A percentile compares a stretch with the other conserved stretches of the same genome.
phyloP scores from a whole-genome alignment of 73 alveolate species.

The Stentor coeruleus region DNA sequence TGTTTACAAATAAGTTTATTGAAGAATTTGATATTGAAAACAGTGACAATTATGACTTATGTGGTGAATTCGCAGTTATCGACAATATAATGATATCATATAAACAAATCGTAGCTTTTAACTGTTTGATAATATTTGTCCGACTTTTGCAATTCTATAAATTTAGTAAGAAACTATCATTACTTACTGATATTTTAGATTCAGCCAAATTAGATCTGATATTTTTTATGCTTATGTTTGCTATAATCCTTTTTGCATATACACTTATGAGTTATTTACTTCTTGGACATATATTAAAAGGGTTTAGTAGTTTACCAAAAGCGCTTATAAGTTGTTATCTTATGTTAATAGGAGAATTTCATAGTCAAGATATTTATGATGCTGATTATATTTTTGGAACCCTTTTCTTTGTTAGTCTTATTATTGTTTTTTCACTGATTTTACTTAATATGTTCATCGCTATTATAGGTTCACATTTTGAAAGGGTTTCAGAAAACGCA shows the following conservation, averaged over 20 bases:
- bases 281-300: not conserved
- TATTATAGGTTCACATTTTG: too few relatives aligned
- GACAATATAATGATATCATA: conserved; percentile 15
- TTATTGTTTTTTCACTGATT: too few relatives aligned
- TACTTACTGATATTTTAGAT: too few relatives aligned
- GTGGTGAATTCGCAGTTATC: conserved; percentile 27
- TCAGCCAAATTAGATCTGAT: not conserved
- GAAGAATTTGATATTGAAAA: conserved; percentile 15
- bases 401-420: not conserved
- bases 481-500: too few relatives aligned
- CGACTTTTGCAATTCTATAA: not conserved
- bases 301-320: not conserved
- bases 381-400: not conserved
- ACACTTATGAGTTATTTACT: not conserved
- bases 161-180: not conserved
- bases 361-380: not conserved
- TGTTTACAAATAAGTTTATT: conserved; percentile 26
- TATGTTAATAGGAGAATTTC: not conserved
- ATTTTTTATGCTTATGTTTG: not conserved
- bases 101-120: not conserved
- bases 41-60: not conserved
- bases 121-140: not conserved
- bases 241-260: not conserved
- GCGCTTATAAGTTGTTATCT: not conserved
- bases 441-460: not conserved